Conservation (phyloP, 2,329 filamentous ascomycete species). For the Cucurbitaria berberidis region DNA sequence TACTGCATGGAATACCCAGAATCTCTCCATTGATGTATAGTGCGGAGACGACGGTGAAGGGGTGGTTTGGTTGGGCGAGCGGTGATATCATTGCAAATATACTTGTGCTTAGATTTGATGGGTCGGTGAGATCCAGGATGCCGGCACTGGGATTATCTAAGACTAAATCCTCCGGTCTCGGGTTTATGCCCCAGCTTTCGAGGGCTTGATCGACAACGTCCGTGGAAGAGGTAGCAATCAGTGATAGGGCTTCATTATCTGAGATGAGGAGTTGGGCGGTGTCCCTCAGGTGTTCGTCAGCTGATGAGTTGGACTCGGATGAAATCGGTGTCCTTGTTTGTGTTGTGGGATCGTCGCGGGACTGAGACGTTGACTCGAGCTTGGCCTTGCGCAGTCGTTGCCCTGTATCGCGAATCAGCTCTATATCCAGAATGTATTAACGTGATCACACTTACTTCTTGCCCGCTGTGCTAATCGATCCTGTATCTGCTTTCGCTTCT, state of each 20-base stretch:
- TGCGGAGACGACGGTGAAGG: slow-evolving; percentile 35
- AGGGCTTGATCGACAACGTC: neutral
- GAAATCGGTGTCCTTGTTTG: neutral
- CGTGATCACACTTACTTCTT: slow-evolving; percentile 33
- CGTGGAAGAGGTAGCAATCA: neutral
- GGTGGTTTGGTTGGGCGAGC: slow-evolving; percentile 8
- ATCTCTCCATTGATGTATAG: slow-evolving; percentile 34
- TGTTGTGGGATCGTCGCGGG: neutral
- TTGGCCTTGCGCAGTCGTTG: slow-evolving; percentile 18
- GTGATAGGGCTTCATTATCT: neutral
- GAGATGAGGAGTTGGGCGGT: too few species aligned
- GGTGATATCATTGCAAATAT: slow-evolving; percentile 4
- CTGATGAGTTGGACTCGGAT: neutral
- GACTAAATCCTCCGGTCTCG: neutral
- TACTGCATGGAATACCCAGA: slow-evolving; percentile 36
- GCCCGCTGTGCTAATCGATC: slow-evolving; percentile 50
- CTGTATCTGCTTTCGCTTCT: slow-evolving; percentile 50
- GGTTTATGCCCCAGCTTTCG: neutral
- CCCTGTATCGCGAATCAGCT: slow-evolving; percentile 5
- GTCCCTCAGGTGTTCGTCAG: neutral
- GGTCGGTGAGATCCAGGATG: neutral
- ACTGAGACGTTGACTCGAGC: neutral
- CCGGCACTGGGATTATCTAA: neutral
- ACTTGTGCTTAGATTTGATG: neutral
- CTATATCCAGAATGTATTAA: neutral